Conservation (phyloP, 495 filamentous ascomycete genomes). For the Daldinia loculata region DNA sequence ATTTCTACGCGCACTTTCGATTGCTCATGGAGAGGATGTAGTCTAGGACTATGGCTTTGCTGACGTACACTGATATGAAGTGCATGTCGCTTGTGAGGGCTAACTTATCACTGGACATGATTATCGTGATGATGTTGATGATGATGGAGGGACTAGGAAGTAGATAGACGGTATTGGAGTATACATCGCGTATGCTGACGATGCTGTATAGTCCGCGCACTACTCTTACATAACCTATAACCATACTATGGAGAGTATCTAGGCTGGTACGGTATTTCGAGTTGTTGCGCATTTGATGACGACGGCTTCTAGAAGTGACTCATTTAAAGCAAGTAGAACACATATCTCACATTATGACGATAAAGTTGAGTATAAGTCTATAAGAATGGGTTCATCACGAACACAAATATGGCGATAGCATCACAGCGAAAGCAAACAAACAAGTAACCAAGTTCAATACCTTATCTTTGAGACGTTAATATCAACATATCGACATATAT, state of each 20-base stretch:
- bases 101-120: neutral
- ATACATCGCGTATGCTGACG: constrained; percentile 1
- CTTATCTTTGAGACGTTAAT: neutral
- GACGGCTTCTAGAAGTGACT: constrained; percentile 28
- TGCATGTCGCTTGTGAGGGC: neutral
- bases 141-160: neutral
- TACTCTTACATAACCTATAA: neutral
- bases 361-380: constrained; percentile 5
- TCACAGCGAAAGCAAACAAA: neutral
- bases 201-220: constrained; percentile 11
- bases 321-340: neutral
- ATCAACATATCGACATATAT: neutral
- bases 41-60: constrained; percentile 10
- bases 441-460: neutral
- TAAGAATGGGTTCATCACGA: neutral
- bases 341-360: neutral
- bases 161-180: neutral
- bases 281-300: constrained; percentile 24
- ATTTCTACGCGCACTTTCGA: neutral
- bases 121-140: neutral
- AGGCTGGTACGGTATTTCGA: neutral
- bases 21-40: neutral
- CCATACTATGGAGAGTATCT: neutral
- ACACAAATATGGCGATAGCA: neutral
- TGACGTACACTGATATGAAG: constrained; percentile 18